A percentile compares a stretch with the other conserved stretches of the same genome.
Conservation (phyloP, 768 basidiomycete species). For the Rhodosporidiobolus sp. region DNA sequence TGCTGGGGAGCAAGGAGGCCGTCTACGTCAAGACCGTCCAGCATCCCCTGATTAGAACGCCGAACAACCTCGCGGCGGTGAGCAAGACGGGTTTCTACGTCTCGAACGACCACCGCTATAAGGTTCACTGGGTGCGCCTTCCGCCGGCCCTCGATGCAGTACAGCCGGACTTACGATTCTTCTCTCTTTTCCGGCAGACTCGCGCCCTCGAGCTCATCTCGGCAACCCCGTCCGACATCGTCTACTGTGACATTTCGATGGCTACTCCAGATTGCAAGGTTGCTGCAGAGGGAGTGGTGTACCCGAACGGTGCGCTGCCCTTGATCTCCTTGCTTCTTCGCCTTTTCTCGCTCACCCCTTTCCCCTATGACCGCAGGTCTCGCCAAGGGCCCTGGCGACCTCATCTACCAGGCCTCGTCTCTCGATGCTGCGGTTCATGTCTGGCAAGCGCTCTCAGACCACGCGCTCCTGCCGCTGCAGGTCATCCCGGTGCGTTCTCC, state of each 20-base stretch:
- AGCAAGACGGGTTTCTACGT: conserved; percentile 67
- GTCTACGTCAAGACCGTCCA: conserved; percentile 61
- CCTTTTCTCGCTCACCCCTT: fast-evolving
- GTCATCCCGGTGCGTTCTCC: conserved; percentile 48
- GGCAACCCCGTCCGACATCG: conserved; percentile 54
- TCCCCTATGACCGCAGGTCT: not conserved
- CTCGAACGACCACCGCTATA: conserved; percentile 64
- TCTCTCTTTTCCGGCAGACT: not conserved
- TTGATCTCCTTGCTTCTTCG: no score
- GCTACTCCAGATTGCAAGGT: conserved; percentile 57
- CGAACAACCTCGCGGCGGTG: conserved; percentile 70
- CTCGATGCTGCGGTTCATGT: conserved; percentile 56
- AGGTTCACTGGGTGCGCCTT: conserved; percentile 57
- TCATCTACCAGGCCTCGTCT: conserved; percentile 59
- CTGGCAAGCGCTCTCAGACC: conserved; percentile 61
- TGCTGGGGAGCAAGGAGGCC: conserved; percentile 53
- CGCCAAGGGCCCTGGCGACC: conserved; percentile 45
- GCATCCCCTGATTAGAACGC: conserved; percentile 60
- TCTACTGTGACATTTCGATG: conserved; percentile 61
- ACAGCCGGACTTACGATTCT: not conserved
- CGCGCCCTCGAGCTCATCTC: conserved; percentile 10
- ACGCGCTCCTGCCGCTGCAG: conserved; percentile 60
- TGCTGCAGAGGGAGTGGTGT: conserved; percentile 56
- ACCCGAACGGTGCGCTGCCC: conserved; percentile 58
- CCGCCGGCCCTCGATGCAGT: conserved; percentile 3